Evolutionary conservation across 352 stramenopile genomes (phyloP).

Genomic region (Phytophthora megakarya): DNA sequence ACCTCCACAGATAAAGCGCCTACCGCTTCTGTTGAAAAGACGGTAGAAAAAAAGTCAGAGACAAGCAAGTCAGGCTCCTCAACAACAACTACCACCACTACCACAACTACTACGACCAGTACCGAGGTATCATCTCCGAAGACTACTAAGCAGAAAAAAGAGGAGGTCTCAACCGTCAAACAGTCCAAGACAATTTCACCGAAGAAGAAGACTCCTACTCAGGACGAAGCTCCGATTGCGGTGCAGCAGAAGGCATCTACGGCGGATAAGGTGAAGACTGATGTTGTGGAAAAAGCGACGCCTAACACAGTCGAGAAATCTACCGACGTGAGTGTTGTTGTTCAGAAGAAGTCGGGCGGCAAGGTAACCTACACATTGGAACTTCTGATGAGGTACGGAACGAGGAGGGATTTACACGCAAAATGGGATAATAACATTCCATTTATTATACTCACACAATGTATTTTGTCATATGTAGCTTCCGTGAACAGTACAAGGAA

Average conservation of each 20-base stretch:
- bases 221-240: conserved; percentile 16
- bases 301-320: conserved; percentile 29
- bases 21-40: conserved; percentile 9
- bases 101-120: conserved; percentile 25
- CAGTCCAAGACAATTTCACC: conserved; percentile 25
- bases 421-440: conserved; percentile 1
- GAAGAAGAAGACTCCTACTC: conserved; percentile 22
- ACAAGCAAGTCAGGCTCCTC: conserved; percentile 20
- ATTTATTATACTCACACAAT: background rate
- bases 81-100: conserved; percentile 25
- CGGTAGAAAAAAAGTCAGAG: conserved; percentile 30
- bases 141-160: conserved; percentile 15
- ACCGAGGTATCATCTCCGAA: conserved; percentile 27
- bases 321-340: conserved; percentile 41
- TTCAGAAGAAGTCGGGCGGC: conserved; percentile 39
- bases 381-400: conserved; percentile 55
- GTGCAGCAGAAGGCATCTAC: conserved; percentile 27
- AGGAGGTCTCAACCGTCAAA: conserved; percentile 13
- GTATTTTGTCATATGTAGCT: conserved; percentile 36
- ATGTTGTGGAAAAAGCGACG: conserved; percentile 11
- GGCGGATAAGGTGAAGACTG: conserved; percentile 17
- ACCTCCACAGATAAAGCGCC: conserved; percentile 8
- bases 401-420: background rate
- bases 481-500: conserved; percentile 62
- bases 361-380: conserved; percentile 69